Evolutionary conservation across 768 basidiomycete species (phyloP), one percentile per base, ranked within the genome.

Genomic region (Trametes gibbosa): DNA sequence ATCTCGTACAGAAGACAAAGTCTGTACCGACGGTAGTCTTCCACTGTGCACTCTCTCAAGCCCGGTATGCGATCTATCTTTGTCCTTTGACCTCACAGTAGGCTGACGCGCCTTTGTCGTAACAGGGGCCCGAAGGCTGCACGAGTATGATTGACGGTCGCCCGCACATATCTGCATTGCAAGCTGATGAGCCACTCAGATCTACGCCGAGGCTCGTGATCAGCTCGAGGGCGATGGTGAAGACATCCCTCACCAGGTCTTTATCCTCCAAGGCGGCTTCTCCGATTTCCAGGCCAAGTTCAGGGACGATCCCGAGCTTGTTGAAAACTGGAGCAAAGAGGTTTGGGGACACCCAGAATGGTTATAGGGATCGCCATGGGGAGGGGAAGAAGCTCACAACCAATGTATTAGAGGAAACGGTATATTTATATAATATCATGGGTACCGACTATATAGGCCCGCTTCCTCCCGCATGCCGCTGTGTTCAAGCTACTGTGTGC

Each of bases 111-210:
- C 37, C 9, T 34, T 41, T 23, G 50, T 46, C 16, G 24, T n/a
- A 9, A 42, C 59, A 91, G 90, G 43, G 91, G 91, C 17, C 92
- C 91, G 0, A 85, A 84, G 66, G 87, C 91, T 55, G 91, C 90
- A 39, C 75, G 81, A 61, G 92, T 92, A 71, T 35, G 79, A 67
- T 21, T 24, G 21, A 16, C 16, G 9, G 17, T 17, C 27, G 19
- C 45, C 0, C 19, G 50, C 62, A 52, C 58, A 34, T 13, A 61
- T 52, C 57, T 39, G 4, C 17, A 3, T 9, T n/a, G 3, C 10
- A 14, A n/a, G 39, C 47, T 41, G 37, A 47, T 46, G 24, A 32
- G 29, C 10, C 5, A 10, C 29, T 50, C 63, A 91, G 88, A 80
- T 86, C 42, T 92, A 89, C 69, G 79, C 84, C 54, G 83, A 87